A percentile compares a stretch with the other conserved stretches of the same genome.
Evolutionary conservation across 371 early-diverging fungal genomes (phyloP).

Genomic region (Mucor lusitanicus): DNA sequence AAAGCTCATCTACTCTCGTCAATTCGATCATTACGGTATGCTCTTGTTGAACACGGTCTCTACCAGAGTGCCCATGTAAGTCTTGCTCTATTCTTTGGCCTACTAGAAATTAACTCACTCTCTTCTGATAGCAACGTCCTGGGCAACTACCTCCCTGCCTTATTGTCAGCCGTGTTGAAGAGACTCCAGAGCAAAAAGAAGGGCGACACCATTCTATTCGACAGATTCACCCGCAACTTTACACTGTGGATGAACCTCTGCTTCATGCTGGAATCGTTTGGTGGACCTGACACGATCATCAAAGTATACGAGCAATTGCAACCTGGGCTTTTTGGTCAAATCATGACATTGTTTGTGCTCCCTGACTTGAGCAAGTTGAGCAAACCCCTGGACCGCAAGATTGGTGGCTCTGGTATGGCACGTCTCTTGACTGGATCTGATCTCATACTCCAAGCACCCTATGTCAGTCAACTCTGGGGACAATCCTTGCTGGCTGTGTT

Average conservation of each 20-base stretch:
- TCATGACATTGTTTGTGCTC: conserved; percentile 70
- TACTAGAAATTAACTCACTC: not conserved
- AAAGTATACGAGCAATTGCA: conserved; percentile 79
- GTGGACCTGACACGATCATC: conserved; percentile 69
- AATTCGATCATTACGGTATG: conserved; percentile 87
- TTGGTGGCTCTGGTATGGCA: conserved; percentile 68
- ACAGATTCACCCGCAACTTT: conserved; percentile 75
- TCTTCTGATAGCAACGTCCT: conserved; percentile 46
- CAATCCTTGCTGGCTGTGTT: conserved; percentile 49
- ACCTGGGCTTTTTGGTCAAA: conserved; percentile 71
- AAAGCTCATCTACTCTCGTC: conserved; percentile 83
- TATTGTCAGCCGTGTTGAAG: conserved; percentile 77
- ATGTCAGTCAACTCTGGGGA: conserved; percentile 58
- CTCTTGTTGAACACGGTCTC: conserved; percentile 76
- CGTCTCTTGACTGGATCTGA: conserved; percentile 60
- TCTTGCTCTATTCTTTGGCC: not conserved
- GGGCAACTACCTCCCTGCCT: conserved; percentile 70
- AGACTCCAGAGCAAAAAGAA: conserved; percentile 78
- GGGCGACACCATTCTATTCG: conserved; percentile 33
- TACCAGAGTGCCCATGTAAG: conserved; percentile 70
- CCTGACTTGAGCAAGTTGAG: conserved; percentile 68
- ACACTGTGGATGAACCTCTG: conserved; percentile 75
- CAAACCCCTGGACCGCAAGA: conserved; percentile 73
- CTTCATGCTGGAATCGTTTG: conserved; percentile 62
- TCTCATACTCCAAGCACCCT: conserved; percentile 49